Conservation (phyloP, 139 green algal genomes). For the Chlorella sp. region DNA sequence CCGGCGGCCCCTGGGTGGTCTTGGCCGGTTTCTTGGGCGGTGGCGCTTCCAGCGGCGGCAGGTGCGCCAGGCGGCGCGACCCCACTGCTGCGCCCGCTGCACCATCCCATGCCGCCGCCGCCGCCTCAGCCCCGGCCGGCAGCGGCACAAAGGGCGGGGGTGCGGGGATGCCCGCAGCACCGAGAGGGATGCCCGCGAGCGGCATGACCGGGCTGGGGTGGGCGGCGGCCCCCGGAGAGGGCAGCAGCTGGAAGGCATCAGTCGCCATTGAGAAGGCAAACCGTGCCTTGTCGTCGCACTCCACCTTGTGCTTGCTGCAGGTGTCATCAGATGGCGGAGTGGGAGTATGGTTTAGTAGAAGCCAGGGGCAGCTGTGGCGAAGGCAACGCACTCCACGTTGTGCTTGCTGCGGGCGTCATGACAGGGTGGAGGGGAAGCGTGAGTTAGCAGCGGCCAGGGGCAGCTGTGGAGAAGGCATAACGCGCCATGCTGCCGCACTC, state of each 20-base stretch:
- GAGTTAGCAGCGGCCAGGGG: not conserved
- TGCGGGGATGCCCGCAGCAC: not conserved
- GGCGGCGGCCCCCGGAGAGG: not conserved
- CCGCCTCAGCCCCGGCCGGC: not conserved
- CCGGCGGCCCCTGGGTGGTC: not conserved
- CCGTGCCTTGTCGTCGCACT: not conserved
- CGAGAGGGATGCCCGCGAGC: not conserved
- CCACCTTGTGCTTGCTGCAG: constrained; percentile 22
- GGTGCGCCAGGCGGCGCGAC: not conserved
- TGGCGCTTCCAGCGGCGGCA: not conserved
- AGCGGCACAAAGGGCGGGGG: not conserved
- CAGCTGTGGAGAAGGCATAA: not conserved
- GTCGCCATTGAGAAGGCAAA: constrained; percentile 2
- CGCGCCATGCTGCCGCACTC: not conserved
- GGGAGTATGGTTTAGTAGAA: too few relatives aligned
- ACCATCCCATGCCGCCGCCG: not conserved
- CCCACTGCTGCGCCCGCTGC: not conserved
- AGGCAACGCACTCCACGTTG: too few relatives aligned
- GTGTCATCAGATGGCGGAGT: not conserved
- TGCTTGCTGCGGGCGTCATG: too few relatives aligned
- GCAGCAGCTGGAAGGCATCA: constrained; percentile 22
- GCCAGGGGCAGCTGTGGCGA: too few relatives aligned
- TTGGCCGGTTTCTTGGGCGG: not conserved
- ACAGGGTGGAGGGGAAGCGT: not conserved
- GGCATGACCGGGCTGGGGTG: not conserved